phyloP scores from a whole-genome alignment of 768 basidiomycete species.

The Rhizopogon vesiculosus region DNA sequence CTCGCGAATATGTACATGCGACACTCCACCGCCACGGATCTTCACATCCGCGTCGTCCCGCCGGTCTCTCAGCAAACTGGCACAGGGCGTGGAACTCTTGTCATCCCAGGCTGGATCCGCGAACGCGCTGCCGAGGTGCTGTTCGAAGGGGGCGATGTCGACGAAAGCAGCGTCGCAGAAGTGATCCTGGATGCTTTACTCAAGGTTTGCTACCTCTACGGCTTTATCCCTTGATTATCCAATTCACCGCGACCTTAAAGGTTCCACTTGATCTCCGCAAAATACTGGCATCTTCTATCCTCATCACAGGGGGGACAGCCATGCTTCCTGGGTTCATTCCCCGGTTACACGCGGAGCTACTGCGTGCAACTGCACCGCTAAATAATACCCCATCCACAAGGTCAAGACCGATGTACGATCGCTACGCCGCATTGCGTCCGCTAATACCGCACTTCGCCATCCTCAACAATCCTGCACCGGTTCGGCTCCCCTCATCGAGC shows the following conservation, averaged over 20 bases:
- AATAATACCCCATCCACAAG: slow-evolving; percentile 27
- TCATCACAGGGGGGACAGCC: slow-evolving; percentile 84
- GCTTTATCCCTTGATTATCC: not conserved
- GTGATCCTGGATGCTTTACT: slow-evolving; percentile 73
- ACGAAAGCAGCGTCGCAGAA: slow-evolving; percentile 82
- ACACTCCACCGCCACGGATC: slow-evolving; percentile 73
- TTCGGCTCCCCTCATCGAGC: slow-evolving; percentile 35
- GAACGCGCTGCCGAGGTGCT: slow-evolving; percentile 89
- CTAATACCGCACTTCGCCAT: slow-evolving; percentile 74
- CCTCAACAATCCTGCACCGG: slow-evolving; percentile 77
- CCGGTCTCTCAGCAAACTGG: slow-evolving; percentile 63
- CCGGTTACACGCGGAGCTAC: slow-evolving; percentile 75
- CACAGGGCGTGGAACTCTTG: slow-evolving; percentile 70
- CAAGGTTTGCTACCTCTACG: slow-evolving; percentile 43
- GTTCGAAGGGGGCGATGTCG: slow-evolving; percentile 86
- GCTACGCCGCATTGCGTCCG: slow-evolving; percentile 67
- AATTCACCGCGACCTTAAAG: slow-evolving; percentile 31
- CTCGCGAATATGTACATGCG: slow-evolving; percentile 68
- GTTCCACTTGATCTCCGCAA: slow-evolving; percentile 87
- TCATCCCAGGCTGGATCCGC: slow-evolving; percentile 93
- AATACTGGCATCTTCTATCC: slow-evolving; percentile 76
- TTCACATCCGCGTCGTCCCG: slow-evolving; percentile 65
- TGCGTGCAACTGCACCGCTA: slow-evolving; percentile 52
- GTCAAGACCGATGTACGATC: slow-evolving; percentile 56
- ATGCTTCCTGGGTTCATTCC: slow-evolving; percentile 93